phyloP scores from a whole-genome alignment of 257 asterid genomes.

The Solanum pinnatisectum region DNA sequence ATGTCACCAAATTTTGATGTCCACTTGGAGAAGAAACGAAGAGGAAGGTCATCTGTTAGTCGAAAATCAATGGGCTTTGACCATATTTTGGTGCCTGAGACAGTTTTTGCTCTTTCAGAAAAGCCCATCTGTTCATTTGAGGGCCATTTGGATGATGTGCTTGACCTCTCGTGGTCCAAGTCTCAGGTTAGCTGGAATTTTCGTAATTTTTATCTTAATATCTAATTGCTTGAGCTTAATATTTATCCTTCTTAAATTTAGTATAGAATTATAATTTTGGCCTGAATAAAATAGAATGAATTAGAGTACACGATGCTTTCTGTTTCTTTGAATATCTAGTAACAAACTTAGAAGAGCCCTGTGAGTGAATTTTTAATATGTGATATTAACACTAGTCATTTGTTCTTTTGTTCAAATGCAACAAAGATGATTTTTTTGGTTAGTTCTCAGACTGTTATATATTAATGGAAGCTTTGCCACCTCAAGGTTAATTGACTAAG shows the following conservation, averaged over 20 bases:
- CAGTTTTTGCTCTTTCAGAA: conserved; percentile 69
- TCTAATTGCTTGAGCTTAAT: background rate
- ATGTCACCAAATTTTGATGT: conserved; percentile 71
- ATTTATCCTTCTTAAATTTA: background rate
- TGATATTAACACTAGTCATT: background rate
- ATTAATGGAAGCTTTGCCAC: background rate
- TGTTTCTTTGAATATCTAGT: background rate
- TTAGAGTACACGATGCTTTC: background rate
- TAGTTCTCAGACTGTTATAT: background rate
- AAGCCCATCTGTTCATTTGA: conserved; percentile 75
- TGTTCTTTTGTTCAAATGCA: background rate
- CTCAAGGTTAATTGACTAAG: background rate
- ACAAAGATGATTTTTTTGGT: background rate
- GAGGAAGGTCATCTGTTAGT: conserved; percentile 71
- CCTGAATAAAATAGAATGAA: background rate
- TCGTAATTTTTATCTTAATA: background rate
- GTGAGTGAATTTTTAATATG: background rate
- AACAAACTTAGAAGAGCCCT: background rate
- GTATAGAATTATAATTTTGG: background rate
- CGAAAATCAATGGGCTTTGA: conserved; percentile 81
- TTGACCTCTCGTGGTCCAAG: conserved; percentile 98
- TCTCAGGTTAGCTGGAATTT: conserved; percentile 61
- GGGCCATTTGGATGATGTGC: conserved; percentile 82
- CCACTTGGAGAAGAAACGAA: conserved; percentile 59
- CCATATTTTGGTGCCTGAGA: conserved; percentile 75